phyloP scores from a whole-genome alignment of 2,329 filamentous ascomycete species.

The Penicillium sp. region DNA sequence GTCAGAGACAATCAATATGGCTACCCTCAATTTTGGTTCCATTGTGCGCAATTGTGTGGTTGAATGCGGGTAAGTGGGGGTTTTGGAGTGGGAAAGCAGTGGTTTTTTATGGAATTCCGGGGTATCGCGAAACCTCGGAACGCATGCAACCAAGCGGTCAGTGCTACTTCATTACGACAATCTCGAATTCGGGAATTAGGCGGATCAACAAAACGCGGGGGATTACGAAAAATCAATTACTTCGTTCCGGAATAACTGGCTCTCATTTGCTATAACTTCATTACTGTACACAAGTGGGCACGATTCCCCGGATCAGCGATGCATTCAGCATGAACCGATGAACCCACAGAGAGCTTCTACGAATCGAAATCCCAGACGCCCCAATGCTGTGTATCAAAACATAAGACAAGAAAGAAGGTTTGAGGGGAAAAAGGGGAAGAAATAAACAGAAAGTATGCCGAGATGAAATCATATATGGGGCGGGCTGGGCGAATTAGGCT shows the following conservation, averaged over 20 bases:
- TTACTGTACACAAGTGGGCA: constrained; percentile 28
- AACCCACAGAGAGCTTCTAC: constrained; percentile 25
- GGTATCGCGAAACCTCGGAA: constrained; percentile 17
- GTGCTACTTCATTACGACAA: constrained; percentile 7
- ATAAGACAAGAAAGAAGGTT: constrained; percentile 23
- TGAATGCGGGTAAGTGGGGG: constrained; percentile 11
- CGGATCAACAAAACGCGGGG: background rate
- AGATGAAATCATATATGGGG: constrained; percentile 10
- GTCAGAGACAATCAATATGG: constrained; percentile 85
- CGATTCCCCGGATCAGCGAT: constrained; percentile 27
- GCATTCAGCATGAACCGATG: constrained; percentile 6
- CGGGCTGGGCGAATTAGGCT: background rate
- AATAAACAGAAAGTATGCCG: constrained; percentile 19
- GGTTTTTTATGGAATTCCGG: constrained; percentile 13
- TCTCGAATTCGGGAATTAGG: background rate
- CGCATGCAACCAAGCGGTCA: constrained; percentile 16
- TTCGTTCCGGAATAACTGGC: background rate
- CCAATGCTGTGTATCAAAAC: constrained; percentile 39
- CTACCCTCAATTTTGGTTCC: constrained; percentile 60
- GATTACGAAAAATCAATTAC: background rate
- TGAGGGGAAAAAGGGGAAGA: constrained; percentile 19
- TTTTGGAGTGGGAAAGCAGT: constrained; percentile 3
- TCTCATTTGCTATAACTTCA: constrained; percentile 22
- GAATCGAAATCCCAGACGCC: constrained; percentile 37
- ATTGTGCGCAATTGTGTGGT: constrained; percentile 22